Conservation (phyloP, 2,329 filamentous ascomycete species). For the Ceratocystis papillata region DNA sequence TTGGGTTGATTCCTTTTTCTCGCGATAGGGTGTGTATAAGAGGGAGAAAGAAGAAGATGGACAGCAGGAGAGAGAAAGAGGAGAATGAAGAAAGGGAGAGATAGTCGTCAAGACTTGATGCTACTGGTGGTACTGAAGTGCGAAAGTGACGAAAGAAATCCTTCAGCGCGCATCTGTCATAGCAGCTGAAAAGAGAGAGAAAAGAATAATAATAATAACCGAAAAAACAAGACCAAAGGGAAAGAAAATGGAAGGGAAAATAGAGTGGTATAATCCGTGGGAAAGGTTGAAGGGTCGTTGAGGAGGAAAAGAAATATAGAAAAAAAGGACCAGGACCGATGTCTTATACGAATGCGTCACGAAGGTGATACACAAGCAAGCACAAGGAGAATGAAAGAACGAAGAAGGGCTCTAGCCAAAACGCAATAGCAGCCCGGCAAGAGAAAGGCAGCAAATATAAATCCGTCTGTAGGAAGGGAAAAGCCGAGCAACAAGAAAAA, state of each 20-base stretch:
- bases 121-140: conserved; percentile 14
- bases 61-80: neutral
- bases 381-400: neutral
- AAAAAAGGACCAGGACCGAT: conserved; percentile 11
- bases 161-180: conserved; percentile 5
- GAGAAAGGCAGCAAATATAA: conserved; percentile 2
- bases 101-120: conserved; percentile 10
- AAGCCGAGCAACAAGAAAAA: neutral
- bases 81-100: neutral
- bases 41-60: neutral
- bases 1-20: neutral
- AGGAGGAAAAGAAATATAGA: conserved; percentile 3
- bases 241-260: conserved; percentile 8
- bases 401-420: neutral
- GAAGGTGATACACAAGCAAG: conserved; percentile 11
- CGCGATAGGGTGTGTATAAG: neutral
- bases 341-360: conserved; percentile 15
- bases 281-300: conserved; percentile 7
- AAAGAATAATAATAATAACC: too few species aligned
- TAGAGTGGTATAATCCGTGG: neutral
- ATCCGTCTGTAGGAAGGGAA: neutral
- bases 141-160: conserved; percentile 11
- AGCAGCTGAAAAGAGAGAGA: neutral
- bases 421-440: neutral
- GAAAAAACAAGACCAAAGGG: neutral